Evolutionary conservation across 192 early-diverging fungal genomes (phyloP), one percentile per base, ranked within the genome.

Genomic region (Backusella psychrophila): DNA sequence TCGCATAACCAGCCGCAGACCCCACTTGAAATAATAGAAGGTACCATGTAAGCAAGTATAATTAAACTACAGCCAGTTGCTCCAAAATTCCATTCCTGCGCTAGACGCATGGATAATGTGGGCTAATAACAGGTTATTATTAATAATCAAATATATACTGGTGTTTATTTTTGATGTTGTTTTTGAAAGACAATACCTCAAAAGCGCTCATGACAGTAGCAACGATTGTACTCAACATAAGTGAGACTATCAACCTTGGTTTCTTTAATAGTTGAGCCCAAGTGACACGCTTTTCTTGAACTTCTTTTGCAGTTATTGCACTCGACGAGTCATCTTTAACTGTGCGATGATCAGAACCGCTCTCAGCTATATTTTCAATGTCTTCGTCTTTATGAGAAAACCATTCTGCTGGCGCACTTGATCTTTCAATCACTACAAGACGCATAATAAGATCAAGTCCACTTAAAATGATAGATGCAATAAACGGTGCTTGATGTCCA

Each of bases 1-100:
- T 87, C 85, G 17, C 82, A 83, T 59, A 84, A 75, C 81, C 81
- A 84, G 0, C 84, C 86, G 7, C 80, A 83, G 31, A 82, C 15
- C 8, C 82, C 83, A 5, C 81, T 75, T 4, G 81, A 80, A 7
- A 84, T 56, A 52, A 85, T 76, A 0, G 78, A 72, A 2, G 84
- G 86, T 12, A 83, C 21, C 46, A 81, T 80, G 21, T 82, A 77
- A 12, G 84, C 81, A 23, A 85, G 63, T 23, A 85, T 80, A 0
- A 74, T 79, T 33, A 85, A 42, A 52, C 84, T 83, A 41, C 84
- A 84, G 59, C 73, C 71, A 1, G 84, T 79, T 46, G 81, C 68
- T 23, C 81, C 75, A 49, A 84, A 73, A 23, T 75, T 52, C 77
- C 83, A 87, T 31, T 75, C 76, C 8, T 69, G 56, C 5, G 77